Percentiles rank a stretch among this genome's conserved stretches.
Evolutionary conservation across 2,329 filamentous ascomycete genomes (phyloP).

Genomic region (Verticillium isaacii): DNA sequence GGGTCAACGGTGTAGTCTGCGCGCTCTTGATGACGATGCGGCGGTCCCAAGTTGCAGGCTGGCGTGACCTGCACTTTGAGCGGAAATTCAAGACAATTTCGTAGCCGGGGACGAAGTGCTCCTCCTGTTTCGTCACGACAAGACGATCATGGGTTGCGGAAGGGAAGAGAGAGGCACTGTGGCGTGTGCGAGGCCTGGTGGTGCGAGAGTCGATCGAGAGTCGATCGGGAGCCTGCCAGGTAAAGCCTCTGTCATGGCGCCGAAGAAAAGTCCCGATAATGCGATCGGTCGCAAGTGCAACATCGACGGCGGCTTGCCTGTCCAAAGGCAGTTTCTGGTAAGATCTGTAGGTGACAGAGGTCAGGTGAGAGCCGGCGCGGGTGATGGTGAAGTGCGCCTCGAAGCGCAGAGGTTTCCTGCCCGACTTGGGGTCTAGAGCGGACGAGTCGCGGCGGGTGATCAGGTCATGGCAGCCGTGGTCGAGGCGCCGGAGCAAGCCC

Average conservation of each 20-base stretch:
- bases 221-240: constrained; percentile 34
- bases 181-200: constrained; percentile 24
- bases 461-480: constrained; percentile 47
- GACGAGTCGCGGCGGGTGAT: constrained; percentile 47
- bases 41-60: constrained; percentile 30
- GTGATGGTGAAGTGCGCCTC: constrained; percentile 43
- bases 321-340: constrained; percentile 44
- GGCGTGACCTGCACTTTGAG: constrained; percentile 31
- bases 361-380: constrained; percentile 34
- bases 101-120: constrained; percentile 45
- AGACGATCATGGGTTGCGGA: constrained; percentile 38
- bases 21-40: constrained; percentile 38
- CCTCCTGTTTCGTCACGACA: constrained; percentile 37
- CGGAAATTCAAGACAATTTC: constrained; percentile 39
- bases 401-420: constrained; percentile 41
- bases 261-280: constrained; percentile 47
- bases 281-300: constrained; percentile 43
- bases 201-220: neutral
- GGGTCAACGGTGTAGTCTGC: constrained; percentile 43
- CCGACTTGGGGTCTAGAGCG: constrained; percentile 34
- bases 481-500: constrained; percentile 43
- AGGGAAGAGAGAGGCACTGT: constrained; percentile 27
- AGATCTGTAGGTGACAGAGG: constrained; percentile 40
- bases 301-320: constrained; percentile 37
- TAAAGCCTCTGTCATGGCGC: constrained; percentile 44